Evolutionary conservation across 2,329 filamentous ascomycete species (phyloP).

Genomic region (Seiridium cupressi): DNA sequence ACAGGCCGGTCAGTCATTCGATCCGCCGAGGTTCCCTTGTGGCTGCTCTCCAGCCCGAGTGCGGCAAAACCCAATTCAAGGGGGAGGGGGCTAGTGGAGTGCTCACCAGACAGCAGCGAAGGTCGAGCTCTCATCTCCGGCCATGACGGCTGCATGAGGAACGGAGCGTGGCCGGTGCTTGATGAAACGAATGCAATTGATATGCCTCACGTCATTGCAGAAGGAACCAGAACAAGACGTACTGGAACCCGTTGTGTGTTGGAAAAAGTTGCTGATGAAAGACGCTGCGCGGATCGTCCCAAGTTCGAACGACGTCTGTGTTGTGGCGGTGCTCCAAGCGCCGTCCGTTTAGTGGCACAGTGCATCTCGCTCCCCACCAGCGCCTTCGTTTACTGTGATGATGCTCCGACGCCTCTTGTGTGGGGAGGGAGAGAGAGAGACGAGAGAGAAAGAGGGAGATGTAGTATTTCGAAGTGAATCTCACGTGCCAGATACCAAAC

Average conservation of each 20-base stretch:
- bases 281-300: neutral
- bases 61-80: neutral
- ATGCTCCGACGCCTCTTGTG: no score
- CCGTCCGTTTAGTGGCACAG: no score
- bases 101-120: constrained; percentile 5
- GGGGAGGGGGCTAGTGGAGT: neutral
- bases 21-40: neutral
- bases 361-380: no score
- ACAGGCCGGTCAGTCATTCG: neutral
- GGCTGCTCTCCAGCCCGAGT: neutral
- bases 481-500: no score
- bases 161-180: neutral
- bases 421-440: no score
- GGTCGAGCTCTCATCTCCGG: constrained; percentile 5
- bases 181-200: neutral
- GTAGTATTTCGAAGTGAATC: no score
- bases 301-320: no score
- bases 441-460: no score
- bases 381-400: no score
- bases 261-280: neutral
- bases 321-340: no score
- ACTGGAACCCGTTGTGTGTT: no score
- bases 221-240: neutral
- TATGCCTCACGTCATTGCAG: neutral
- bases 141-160: neutral